A percentile compares a stretch with the other conserved stretches of the same genome.
Evolutionary conservation across 768 basidiomycete species (phyloP).

Genomic region (Podaxis sp.): DNA sequence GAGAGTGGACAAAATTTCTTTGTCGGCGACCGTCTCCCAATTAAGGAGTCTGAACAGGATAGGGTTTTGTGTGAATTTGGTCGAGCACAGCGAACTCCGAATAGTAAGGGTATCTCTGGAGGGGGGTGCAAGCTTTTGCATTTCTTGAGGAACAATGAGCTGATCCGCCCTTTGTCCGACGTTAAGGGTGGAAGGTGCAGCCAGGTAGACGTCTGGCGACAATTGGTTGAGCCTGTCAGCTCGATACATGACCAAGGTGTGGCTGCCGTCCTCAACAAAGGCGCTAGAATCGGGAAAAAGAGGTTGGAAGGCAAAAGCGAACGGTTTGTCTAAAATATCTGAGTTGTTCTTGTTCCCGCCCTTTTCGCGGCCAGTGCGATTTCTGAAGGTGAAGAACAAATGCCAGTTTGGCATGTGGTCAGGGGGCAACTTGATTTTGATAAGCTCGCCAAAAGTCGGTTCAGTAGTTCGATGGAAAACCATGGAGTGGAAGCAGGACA

Average conservation of each 20-base stretch:
- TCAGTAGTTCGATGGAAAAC: conserved; percentile 86
- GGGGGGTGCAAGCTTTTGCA: conserved; percentile 65
- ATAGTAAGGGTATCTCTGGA: conserved; percentile 78
- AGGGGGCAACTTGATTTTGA: conserved; percentile 80
- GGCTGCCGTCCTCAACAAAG: conserved; percentile 88
- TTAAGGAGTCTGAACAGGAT: conserved; percentile 77
- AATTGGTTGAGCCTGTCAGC: conserved; percentile 70
- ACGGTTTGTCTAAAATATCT: conserved; percentile 67
- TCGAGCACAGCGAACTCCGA: conserved; percentile 90
- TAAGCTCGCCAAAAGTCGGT: conserved; percentile 90
- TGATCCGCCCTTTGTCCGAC: conserved; percentile 62
- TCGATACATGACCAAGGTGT: conserved; percentile 80
- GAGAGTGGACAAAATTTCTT: conserved; percentile 65
- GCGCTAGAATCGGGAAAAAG: conserved; percentile 74
- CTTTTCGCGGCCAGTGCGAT: conserved; percentile 50
- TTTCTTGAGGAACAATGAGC: conserved; percentile 53
- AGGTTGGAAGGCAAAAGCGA: conserved; percentile 92
- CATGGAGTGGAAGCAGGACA: conserved; percentile 85
- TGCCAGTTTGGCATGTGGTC: conserved; percentile 78
- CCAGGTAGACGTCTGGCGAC: conserved; percentile 69
- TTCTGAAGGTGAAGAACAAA: conserved; percentile 91
- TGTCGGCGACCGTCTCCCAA: conserved; percentile 72
- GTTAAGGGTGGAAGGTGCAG: conserved; percentile 59
- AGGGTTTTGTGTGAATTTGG: conserved; percentile 86
- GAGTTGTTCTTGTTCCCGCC: conserved; percentile 28